Percentiles rank a stretch among this genome's conserved stretches.
Conservation (phyloP, 257 asterid genomes). For the Solanum chaucha region DNA sequence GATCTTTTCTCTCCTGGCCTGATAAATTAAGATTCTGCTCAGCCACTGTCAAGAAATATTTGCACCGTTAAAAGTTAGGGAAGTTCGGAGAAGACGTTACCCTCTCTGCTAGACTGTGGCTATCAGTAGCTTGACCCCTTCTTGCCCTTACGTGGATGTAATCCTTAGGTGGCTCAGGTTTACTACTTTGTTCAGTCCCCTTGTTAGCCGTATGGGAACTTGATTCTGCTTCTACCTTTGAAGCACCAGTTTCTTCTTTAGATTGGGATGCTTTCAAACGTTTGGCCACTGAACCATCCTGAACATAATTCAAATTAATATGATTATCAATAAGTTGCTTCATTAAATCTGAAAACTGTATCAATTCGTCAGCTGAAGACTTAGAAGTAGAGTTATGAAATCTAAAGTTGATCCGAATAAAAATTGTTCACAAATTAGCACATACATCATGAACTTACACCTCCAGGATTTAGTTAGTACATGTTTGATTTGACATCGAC, state of each 20-base stretch:
- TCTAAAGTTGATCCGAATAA: not conserved
- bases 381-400: not conserved
- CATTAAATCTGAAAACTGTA: not conserved
- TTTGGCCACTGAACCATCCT: conserved; percentile 42
- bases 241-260: conserved; percentile 23
- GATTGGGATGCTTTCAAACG: conserved; percentile 29
- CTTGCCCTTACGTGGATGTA: conserved; percentile 93
- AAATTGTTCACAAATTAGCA: not conserved
- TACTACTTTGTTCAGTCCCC: conserved; percentile 36
- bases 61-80: not conserved
- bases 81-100: conserved; percentile 19
- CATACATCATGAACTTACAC: not conserved
- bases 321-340: not conserved
- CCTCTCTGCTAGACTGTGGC: conserved; percentile 94
- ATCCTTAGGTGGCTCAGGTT: conserved; percentile 73
- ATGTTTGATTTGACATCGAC: not conserved
- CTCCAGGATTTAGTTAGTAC: not conserved
- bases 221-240: conserved; percentile 44
- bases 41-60: not conserved
- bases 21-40: not conserved
- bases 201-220: conserved; percentile 41
- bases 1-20: conserved; percentile 94
- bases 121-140: conserved; percentile 96
- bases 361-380: not conserved
- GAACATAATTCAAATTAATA: not conserved